These are phyloP conservation scores for Colletotrichum somersetense DNA, from an alignment of 2,329 filamentous ascomycete genomes.

Conservation along the genomic window DNA sequence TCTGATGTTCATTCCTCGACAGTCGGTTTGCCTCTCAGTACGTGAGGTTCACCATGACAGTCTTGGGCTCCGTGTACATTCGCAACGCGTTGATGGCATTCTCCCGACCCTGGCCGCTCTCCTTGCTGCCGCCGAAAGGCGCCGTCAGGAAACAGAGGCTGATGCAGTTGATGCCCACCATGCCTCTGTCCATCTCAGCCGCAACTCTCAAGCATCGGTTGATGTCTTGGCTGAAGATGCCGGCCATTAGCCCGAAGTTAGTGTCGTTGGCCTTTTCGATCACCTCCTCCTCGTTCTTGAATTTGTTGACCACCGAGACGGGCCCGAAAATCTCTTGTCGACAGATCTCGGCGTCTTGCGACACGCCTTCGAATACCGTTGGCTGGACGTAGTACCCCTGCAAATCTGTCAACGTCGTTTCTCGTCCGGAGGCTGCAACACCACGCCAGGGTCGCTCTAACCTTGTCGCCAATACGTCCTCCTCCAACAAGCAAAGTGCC, in stretches of 20 bases:
- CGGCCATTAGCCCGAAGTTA: slow-evolving; percentile 58
- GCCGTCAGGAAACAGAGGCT: slow-evolving; percentile 53
- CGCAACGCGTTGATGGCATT: slow-evolving; percentile 61
- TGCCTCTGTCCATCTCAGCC: slow-evolving; percentile 72
- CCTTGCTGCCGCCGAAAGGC: slow-evolving; percentile 65
- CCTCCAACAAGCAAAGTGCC: slow-evolving; percentile 55
- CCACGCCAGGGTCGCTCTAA: slow-evolving; percentile 36
- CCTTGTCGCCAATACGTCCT: slow-evolving; percentile 53
- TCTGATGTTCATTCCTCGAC: background rate
- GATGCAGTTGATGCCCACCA: slow-evolving; percentile 75
- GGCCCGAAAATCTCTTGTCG: slow-evolving; percentile 68
- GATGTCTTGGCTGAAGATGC: slow-evolving; percentile 73
- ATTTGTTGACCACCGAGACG: slow-evolving; percentile 66
- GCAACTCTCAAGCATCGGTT: slow-evolving; percentile 69
- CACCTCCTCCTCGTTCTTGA: slow-evolving; percentile 69
- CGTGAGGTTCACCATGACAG: slow-evolving; percentile 59
- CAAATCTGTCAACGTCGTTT: background rate
- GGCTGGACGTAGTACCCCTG: slow-evolving; percentile 60
- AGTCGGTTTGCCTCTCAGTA: slow-evolving; percentile 17
- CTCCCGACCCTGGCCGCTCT: slow-evolving; percentile 61
- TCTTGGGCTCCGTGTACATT: slow-evolving; percentile 64
- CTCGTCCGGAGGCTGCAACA: background rate
- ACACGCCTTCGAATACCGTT: slow-evolving; percentile 59
- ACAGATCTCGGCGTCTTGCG: slow-evolving; percentile 60
- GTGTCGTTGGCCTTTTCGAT: slow-evolving; percentile 68